Base-by-base conservation (phyloP, 208 protist species). In the Crithidia sp. region DNA sequence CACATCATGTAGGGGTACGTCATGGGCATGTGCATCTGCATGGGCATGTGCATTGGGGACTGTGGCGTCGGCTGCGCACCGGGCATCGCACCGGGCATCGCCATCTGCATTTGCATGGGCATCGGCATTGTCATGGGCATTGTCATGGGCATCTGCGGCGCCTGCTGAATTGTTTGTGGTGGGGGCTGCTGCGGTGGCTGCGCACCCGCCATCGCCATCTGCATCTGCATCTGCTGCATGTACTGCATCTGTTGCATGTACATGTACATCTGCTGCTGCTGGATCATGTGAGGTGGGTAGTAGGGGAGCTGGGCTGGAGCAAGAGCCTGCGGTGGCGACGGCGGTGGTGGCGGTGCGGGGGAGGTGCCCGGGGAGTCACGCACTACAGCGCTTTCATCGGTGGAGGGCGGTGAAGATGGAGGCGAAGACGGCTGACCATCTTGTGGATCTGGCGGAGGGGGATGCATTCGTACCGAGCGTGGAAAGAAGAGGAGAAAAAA, bases 211-310 rank as follows among this genome's bases (percentile, higher is more conserved):
- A 14, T 7, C 45, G 7, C 9, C 54, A 17, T 8, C 54, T 36
- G 54, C 63, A 13, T 49, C 9, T 7, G 45, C 45, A 49, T 49
- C 12, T 49, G 45, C 45, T 49, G 45, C 45, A 49, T 7, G 9
- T 14, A 14, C 45, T 49, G 45, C 45, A 49, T 49, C 2, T 49
- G 45, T 7, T 14, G 41, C 59, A 52, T 47, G 41, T 64, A 43
- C 54, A 58, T 58, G 14, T 40, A 40, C 43, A 64, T 64, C 59
- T 64, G 59, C 59, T 53, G 40, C 59, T 64, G 59, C 14, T 49
- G 45, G 9, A 49, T 49, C 45, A 49, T 49, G 9, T 7, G 12
- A 7, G 45, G 45, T 13, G 45, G 12, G 45, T 7, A 49, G 45
- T 14, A 13, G 12, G 45, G 9, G 45, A 14, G 45, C 28, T 28